These are phyloP conservation scores for Pythium scleroteichum DNA, from an alignment of 352 stramenopile species.

Conservation along the genomic window DNA sequence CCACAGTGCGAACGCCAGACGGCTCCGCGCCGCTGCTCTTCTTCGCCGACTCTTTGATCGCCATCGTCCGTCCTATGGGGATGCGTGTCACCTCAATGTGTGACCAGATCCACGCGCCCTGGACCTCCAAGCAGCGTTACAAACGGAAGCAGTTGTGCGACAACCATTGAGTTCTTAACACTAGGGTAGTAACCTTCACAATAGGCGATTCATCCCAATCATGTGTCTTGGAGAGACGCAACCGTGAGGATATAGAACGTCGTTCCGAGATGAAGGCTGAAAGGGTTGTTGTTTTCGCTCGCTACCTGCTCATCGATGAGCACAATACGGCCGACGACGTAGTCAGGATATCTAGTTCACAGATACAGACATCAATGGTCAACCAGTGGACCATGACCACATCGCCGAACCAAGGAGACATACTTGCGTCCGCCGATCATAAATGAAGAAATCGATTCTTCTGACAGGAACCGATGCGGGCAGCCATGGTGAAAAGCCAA, in stretches of 20 bases:
- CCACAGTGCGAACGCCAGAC: conserved; percentile 31
- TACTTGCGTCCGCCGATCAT: conserved; percentile 81
- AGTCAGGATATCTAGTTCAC: conserved; percentile 76
- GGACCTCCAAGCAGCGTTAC: neutral
- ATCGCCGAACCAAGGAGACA: conserved; percentile 12
- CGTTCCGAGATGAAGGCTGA: conserved; percentile 71
- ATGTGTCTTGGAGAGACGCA: conserved; percentile 79
- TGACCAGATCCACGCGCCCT: no score
- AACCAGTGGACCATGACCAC: neutral
- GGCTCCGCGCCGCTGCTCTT: neutral
- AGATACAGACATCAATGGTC: no score
- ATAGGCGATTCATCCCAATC: conserved; percentile 15
- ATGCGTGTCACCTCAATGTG: neutral
- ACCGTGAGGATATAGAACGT: conserved; percentile 89
- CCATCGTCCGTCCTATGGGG: neutral
- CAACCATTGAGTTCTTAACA: conserved; percentile 18
- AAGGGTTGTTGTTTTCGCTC: conserved; percentile 80
- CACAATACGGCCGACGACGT: conserved; percentile 86
- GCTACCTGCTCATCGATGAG: conserved; percentile 87
- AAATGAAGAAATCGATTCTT: conserved; percentile 89
- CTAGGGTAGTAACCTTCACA: conserved; percentile 5
- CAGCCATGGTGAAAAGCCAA: conserved; percentile 86
- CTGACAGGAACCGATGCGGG: conserved; percentile 83
- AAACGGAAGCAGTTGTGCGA: conserved; percentile 14
- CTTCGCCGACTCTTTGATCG: conserved; percentile 3